Percentiles rank a stretch among this genome's conserved stretches.
These are phyloP conservation scores for Suhomyces sp. DNA, from an alignment of 805 yeast species.

Conservation along the genomic window DNA sequence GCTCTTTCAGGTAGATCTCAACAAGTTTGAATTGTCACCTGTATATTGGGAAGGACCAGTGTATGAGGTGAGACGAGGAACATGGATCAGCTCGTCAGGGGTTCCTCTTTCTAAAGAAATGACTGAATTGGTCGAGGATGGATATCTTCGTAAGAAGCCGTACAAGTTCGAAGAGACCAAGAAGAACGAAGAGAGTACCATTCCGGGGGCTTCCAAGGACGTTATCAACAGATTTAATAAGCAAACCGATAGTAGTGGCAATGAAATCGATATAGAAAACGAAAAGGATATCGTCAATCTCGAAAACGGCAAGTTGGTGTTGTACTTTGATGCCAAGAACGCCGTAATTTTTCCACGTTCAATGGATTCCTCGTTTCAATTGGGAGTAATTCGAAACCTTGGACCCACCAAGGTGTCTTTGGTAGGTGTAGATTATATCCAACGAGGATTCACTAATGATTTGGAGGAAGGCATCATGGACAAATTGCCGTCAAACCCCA, in stretches of 20 bases:
- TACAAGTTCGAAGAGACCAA: slow-evolving; percentile 1
- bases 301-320: slow-evolving; percentile 32
- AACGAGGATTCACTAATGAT: slow-evolving; percentile 48
- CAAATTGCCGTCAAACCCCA: slow-evolving; percentile 27
- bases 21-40: slow-evolving; percentile 54
- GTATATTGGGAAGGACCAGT: slow-evolving; percentile 87
- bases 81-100: slow-evolving; percentile 69
- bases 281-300: slow-evolving; percentile 30
- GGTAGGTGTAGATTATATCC: slow-evolving; percentile 46
- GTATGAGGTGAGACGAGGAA: slow-evolving; percentile 78
- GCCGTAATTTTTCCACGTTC: slow-evolving; percentile 48
- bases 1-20: slow-evolving; percentile 68
- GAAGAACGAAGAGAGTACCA: background rate
- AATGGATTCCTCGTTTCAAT: slow-evolving; percentile 38
- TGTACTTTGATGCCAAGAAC: slow-evolving; percentile 40
- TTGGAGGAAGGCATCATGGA: slow-evolving; percentile 30
- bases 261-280: slow-evolving; percentile 16
- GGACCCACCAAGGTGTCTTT: slow-evolving; percentile 33
- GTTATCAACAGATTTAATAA: slow-evolving; percentile 19
- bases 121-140: slow-evolving; percentile 58
- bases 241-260: slow-evolving; percentile 8
- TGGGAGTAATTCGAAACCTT: slow-evolving; percentile 34
- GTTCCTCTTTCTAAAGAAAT: slow-evolving; percentile 50
- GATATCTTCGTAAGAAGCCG: slow-evolving; percentile 36
- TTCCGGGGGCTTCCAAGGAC: slow-evolving; percentile 11